Evolutionary conservation across 2,329 filamentous ascomycete genomes (phyloP).

Genomic region (Trichoderma asperellum): DNA sequence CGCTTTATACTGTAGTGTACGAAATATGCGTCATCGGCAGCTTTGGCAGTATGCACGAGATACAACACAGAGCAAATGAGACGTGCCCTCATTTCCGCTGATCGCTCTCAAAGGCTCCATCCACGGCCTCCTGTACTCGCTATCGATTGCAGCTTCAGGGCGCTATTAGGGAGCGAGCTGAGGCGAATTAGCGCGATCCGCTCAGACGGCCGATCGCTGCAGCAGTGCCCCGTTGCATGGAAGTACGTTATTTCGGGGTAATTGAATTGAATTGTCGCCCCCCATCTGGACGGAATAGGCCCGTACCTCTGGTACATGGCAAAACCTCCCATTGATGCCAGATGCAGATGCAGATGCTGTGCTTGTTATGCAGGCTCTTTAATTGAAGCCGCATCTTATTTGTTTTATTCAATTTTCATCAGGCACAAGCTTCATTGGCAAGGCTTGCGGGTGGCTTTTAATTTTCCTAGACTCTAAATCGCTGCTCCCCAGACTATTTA

Average conservation of each 20-base stretch:
- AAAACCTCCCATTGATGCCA: background rate
- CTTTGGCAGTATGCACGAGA: background rate
- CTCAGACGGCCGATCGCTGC: background rate
- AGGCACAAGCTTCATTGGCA: background rate
- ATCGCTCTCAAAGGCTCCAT: background rate
- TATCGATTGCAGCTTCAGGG: background rate
- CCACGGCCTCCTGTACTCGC: background rate
- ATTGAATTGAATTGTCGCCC: background rate
- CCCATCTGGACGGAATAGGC: background rate
- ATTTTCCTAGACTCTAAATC: background rate
- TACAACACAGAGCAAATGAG: background rate
- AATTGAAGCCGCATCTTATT: background rate
- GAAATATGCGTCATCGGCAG: background rate
- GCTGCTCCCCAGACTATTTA: slow-evolving; percentile 5
- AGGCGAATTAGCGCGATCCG: slow-evolving; percentile 5
- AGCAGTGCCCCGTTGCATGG: background rate
- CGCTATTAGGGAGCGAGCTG: slow-evolving; percentile 6
- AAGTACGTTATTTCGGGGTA: slow-evolving; percentile 3
- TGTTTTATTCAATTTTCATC: background rate
- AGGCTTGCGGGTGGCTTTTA: background rate
- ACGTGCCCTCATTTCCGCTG: background rate
- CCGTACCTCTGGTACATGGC: background rate
- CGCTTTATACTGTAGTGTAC: background rate
- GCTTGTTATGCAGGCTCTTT: background rate
- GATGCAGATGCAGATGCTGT: background rate